Base-by-base conservation (phyloP, 352 stramenopile genomes). In the Pythium utonaiense region DNA sequence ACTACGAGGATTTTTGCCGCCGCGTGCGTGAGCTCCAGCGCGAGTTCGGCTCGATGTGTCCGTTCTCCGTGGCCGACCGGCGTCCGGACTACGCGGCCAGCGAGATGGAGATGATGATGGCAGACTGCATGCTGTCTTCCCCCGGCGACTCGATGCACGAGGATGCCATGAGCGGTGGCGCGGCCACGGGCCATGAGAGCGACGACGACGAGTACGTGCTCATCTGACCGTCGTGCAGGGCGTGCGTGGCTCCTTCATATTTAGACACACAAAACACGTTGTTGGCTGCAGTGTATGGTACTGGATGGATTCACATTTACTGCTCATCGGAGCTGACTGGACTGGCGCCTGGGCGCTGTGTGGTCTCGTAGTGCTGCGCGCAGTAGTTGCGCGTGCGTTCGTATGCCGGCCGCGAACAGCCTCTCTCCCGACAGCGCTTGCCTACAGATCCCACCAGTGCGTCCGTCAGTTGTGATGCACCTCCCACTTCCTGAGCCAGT, bases 141-240 rank as follows among this genome's bases (percentile, higher is more conserved):
- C 55, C 55, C 8, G 75, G 79, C 17, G 77, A 87, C 47, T 81
- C 77, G 47, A 75, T 80, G 62, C 78, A 81, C 57, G 76, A 86
- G 42, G 72, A 86, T 40, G 72, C 74, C 28, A 49, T 63, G 36
- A 69, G 63, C 51, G 70, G 69, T 47, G 69, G 74, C 2, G 34
- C 14, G 14, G 19, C 30, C 38, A 53, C 38, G n/a, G 52, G 17
- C 22, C 62, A 78, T 22, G 38, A 58, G n/a, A 62, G 54, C 63
- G 70, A 88, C 48, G 80, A 91, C 31, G 78, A 89, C 53, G 81
- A 91, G 41, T 91, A 89, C 64, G 81, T 91, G 38, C 69, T 88
- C 59, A 72, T 91, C 70, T 88, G 62, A 27, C 16, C 2, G 31
- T n/a, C n/a, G n/a, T n/a, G n/a, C n/a, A n/a, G 31, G 16, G 4